These are phyloP conservation scores for Trametes elegans DNA, from an alignment of 768 basidiomycete species.

Conservation along the genomic window DNA sequence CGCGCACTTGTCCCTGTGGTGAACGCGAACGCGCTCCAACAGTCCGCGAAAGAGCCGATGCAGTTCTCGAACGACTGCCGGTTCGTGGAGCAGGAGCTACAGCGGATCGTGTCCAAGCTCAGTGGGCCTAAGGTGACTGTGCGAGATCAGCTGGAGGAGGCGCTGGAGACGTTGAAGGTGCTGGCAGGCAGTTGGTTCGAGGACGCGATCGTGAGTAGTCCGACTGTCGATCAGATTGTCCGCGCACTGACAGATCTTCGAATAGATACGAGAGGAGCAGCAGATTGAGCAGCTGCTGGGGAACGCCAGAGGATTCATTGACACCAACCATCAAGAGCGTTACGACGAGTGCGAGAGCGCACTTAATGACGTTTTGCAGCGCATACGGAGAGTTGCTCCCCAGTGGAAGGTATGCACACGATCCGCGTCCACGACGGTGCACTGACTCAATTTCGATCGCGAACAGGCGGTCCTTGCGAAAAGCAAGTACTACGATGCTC, in stretches of 20 bases:
- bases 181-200: slow-evolving; percentile 71
- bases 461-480: slow-evolving; percentile 64
- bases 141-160: slow-evolving; percentile 52
- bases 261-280: slow-evolving; percentile 49
- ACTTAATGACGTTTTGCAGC: slow-evolving; percentile 57
- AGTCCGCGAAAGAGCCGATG: slow-evolving; percentile 56
- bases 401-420: slow-evolving; percentile 77
- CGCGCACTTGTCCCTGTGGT: slow-evolving; percentile 74
- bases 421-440: no score
- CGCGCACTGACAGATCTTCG: background rate
- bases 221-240: background rate
- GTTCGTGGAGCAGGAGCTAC: slow-evolving; percentile 58
- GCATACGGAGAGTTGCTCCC: slow-evolving; percentile 61
- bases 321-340: slow-evolving; percentile 67
- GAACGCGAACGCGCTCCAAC: slow-evolving; percentile 44
- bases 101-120: slow-evolving; percentile 31
- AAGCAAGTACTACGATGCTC: slow-evolving; percentile 65
- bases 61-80: slow-evolving; percentile 81
- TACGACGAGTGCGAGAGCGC: slow-evolving; percentile 76
- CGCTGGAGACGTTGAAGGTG: slow-evolving; percentile 46
- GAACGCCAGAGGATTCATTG: slow-evolving; percentile 62
- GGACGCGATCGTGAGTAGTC: slow-evolving; percentile 58
- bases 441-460: background rate
- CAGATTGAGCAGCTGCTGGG: slow-evolving; percentile 46
- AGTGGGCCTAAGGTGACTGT: slow-evolving; percentile 21